These are phyloP conservation scores for Alternaria sp. DNA, from an alignment of 2,329 filamentous ascomycete species.

Conservation along the genomic window DNA sequence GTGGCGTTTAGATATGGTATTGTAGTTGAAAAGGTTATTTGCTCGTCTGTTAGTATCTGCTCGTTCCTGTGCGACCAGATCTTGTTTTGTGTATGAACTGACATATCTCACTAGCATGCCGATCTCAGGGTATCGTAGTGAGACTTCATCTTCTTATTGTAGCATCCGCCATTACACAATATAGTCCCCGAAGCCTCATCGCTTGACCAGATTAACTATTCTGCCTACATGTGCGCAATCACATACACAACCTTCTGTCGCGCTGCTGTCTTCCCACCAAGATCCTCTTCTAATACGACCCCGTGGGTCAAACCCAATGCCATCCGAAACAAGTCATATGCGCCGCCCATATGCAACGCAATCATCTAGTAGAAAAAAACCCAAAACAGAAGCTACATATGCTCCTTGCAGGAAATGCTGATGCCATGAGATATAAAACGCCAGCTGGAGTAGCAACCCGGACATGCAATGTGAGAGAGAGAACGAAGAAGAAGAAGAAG, in stretches of 20 bases:
- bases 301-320: not conserved
- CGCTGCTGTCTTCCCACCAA: not conserved
- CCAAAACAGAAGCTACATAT: not conserved
- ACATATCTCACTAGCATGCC: not conserved
- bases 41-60: too few relatives aligned
- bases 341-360: not conserved
- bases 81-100: not conserved
- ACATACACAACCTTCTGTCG: too few relatives aligned
- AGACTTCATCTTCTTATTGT: not conserved
- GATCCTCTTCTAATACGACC: not conserved
- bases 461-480: not conserved
- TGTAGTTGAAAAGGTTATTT: not conserved
- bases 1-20: not conserved
- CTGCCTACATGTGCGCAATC: not conserved
- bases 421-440: not conserved
- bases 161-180: constrained; percentile 3
- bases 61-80: too few relatives aligned
- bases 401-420: not conserved
- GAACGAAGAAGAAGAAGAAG: not conserved
- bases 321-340: not conserved
- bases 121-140: not conserved
- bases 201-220: not conserved
- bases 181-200: not conserved
- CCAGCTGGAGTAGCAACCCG: not conserved
- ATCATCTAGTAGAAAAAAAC: not conserved